These are phyloP conservation scores for Quercus variabilis DNA, from an alignment of 306 rosid species.

Conservation along the genomic window DNA sequence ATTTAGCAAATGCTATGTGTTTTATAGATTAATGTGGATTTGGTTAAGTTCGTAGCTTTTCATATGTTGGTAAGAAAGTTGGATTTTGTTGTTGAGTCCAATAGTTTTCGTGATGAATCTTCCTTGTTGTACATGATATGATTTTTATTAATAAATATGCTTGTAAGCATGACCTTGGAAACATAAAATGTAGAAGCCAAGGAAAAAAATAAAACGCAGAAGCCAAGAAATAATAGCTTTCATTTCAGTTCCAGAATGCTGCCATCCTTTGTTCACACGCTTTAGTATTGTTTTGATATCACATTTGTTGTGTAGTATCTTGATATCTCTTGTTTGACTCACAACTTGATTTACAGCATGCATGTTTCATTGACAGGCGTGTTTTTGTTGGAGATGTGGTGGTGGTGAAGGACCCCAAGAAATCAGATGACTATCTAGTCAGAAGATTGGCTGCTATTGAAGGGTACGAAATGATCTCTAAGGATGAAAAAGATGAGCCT, in stretches of 20 bases:
- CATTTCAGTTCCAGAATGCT: neutral
- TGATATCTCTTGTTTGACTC: constrained; percentile 2
- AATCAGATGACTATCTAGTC: constrained; percentile 53
- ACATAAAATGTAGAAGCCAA: neutral
- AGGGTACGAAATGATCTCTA: constrained; percentile 91
- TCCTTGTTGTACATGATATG: neutral
- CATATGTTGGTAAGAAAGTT: neutral
- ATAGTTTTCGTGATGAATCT: neutral
- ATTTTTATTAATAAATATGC: neutral
- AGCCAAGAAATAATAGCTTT: neutral
- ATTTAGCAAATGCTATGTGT: neutral
- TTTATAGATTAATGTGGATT: neutral
- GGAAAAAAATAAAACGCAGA: neutral
- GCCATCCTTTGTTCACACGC: neutral
- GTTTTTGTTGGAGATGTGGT: constrained; percentile 95
- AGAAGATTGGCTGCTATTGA: constrained; percentile 87
- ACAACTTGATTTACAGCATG: constrained; percentile 9
- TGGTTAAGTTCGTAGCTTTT: neutral
- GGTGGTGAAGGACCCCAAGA: constrained; percentile 81
- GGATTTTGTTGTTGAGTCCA: neutral
- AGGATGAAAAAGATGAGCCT: constrained; percentile 74
- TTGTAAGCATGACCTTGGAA: neutral
- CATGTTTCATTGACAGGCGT: constrained; percentile 55
- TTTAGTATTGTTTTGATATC: neutral
- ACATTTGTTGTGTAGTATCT: neutral